Conservation (phyloP, 2,329 filamentous ascomycete genomes). For the Monosporascus sp. region DNA sequence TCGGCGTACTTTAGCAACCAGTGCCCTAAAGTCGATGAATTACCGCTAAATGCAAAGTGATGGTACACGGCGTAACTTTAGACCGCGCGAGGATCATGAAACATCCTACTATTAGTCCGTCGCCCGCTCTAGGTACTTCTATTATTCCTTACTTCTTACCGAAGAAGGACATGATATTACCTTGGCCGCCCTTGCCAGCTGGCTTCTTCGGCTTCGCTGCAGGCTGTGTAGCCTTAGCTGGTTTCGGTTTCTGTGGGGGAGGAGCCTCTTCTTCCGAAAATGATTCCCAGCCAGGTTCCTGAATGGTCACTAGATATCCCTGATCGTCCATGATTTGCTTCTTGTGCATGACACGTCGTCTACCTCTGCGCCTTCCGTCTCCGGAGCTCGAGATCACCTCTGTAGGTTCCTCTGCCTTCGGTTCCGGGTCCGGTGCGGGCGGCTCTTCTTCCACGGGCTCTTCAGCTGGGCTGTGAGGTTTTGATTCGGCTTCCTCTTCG, state of each 20-base stretch:
- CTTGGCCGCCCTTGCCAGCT: slow-evolving; percentile 20
- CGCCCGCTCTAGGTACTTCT: background rate
- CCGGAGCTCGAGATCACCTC: slow-evolving; percentile 23
- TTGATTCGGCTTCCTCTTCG: slow-evolving; percentile 19
- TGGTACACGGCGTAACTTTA: no score
- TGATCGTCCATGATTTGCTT: slow-evolving; percentile 30
- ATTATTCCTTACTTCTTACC: slow-evolving; percentile 23
- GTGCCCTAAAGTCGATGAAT: no score
- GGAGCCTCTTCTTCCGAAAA: slow-evolving; percentile 29
- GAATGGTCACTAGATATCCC: slow-evolving; percentile 29
- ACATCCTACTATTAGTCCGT: background rate
- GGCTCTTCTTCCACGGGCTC: slow-evolving; percentile 23
- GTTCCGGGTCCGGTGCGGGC: slow-evolving; percentile 13
- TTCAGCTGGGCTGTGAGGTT: slow-evolving; percentile 17
- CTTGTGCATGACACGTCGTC: slow-evolving; percentile 26
- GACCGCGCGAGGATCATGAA: no score
- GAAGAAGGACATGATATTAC: slow-evolving; percentile 32
- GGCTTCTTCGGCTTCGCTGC: slow-evolving; percentile 22
- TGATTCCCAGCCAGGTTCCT: slow-evolving; percentile 29
- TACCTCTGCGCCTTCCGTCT: slow-evolving; percentile 24
- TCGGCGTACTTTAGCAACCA: no score
- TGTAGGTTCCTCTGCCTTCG: slow-evolving; percentile 20
- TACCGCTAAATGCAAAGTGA: no score
- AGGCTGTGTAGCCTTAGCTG: slow-evolving; percentile 13
- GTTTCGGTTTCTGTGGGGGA: slow-evolving; percentile 12